phyloP scores from a whole-genome alignment of 495 filamentous ascomycete genomes.

The Xylaria flabelliformis region DNA sequence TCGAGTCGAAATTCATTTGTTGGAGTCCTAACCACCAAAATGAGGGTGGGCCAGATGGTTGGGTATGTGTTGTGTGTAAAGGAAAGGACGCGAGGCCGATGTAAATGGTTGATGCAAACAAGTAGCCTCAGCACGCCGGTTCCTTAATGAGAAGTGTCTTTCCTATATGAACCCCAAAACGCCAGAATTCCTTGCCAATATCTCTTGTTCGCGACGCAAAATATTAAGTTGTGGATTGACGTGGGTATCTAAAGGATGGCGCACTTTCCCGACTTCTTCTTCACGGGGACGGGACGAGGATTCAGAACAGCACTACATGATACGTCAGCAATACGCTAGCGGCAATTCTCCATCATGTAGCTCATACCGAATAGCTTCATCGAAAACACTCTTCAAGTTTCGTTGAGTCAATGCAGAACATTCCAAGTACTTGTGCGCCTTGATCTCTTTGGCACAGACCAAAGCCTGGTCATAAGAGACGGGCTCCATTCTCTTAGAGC shows the following conservation, averaged over 20 bases:
- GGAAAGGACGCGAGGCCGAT: slow-evolving; percentile 41
- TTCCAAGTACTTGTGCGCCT: slow-evolving; percentile 92
- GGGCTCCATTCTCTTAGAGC: slow-evolving; percentile 87
- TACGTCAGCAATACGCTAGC: slow-evolving; percentile 27
- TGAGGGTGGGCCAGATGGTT: slow-evolving; percentile 32
- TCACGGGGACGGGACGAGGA: slow-evolving; percentile 68
- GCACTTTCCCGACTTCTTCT: slow-evolving; percentile 70
- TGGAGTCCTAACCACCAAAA: neutral
- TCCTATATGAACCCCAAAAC: slow-evolving; percentile 46
- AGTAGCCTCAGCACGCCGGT: slow-evolving; percentile 39
- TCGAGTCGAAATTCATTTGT: neutral
- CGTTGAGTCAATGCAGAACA: slow-evolving; percentile 98
- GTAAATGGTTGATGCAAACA: slow-evolving; percentile 37
- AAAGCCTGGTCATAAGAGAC: slow-evolving; percentile 90
- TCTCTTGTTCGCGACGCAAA: slow-evolving; percentile 36
- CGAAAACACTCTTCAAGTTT: slow-evolving; percentile 96
- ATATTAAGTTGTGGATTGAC: slow-evolving; percentile 29
- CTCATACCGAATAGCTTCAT: slow-evolving; percentile 88
- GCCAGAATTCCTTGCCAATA: slow-evolving; percentile 40
- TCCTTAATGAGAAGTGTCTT: slow-evolving; percentile 38
- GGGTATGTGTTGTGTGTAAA: slow-evolving; percentile 41
- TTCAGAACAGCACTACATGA: slow-evolving; percentile 77
- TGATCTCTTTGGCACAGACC: slow-evolving; percentile 86
- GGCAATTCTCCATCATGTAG: neutral
- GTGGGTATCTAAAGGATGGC: slow-evolving; percentile 66